These are phyloP conservation scores for Saccharomyces hybrid DNA, from an alignment of 1,139 yeast species.

Conservation along the genomic window DNA sequence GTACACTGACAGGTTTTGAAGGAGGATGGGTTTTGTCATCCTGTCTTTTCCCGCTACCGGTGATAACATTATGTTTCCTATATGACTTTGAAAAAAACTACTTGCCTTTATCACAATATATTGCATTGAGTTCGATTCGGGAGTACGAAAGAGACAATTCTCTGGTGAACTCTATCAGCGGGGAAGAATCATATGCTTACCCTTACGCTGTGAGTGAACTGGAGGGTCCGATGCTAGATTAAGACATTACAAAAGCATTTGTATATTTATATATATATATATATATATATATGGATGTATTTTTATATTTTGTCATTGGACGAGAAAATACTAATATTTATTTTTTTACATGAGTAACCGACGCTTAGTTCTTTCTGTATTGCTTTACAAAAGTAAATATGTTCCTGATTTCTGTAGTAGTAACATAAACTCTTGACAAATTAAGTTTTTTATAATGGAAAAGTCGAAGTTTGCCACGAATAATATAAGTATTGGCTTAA, in stretches of 20 bases:
- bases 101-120: slow-evolving; percentile 71
- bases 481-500: slow-evolving; percentile 18
- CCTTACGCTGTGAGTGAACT: slow-evolving; percentile 61
- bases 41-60: slow-evolving; percentile 65
- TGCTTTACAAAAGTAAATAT: not conserved
- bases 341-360: not conserved
- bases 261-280: not conserved
- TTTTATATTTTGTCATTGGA: not conserved
- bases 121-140: slow-evolving; percentile 67
- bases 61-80: slow-evolving; percentile 55
- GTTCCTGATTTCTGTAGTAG: slow-evolving; percentile 1
- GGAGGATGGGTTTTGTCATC: slow-evolving; percentile 71
- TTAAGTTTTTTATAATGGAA: slow-evolving; percentile 1
- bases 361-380: not conserved
- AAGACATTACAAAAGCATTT: not conserved
- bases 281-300: not conserved
- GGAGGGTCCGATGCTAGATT: slow-evolving; percentile 57
- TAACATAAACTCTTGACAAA: slow-evolving; percentile 7
- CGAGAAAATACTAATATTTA: not conserved
- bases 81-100: slow-evolving; percentile 80
- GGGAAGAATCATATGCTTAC: slow-evolving; percentile 62
- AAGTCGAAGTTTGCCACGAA: slow-evolving; percentile 1
- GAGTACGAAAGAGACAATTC: slow-evolving; percentile 31
- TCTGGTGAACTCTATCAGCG: slow-evolving; percentile 36
- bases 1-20: slow-evolving; percentile 69